A percentile compares a stretch with the other conserved stretches of the same genome.
Conservation (phyloP, 352 stramenopile genomes). For the Phytophthora kernoviae region DNA sequence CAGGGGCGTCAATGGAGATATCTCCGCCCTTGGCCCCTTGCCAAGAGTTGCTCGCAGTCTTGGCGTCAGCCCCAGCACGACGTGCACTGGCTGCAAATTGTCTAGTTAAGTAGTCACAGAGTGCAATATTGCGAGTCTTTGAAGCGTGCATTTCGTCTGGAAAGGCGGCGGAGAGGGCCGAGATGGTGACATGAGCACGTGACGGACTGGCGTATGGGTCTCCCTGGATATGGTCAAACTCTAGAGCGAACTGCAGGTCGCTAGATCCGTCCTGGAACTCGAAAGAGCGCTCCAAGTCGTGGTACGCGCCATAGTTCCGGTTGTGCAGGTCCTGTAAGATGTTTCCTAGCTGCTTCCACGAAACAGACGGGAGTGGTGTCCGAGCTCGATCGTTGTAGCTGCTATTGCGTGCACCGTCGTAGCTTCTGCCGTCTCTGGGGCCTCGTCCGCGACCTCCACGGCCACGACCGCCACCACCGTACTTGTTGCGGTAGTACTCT, state of each 20-base stretch:
- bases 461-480: conserved; percentile 53
- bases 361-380: conserved; percentile 20
- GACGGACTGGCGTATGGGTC: conserved; percentile 97
- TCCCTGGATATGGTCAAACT: conserved; percentile 93
- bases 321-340: conserved; percentile 63
- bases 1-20: conserved; percentile 92
- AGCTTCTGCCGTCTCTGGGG: too few species aligned
- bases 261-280: conserved; percentile 23
- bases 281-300: conserved; percentile 74
- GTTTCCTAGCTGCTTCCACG: conserved; percentile 56
- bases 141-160: conserved; percentile 73
- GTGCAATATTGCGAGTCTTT: conserved; percentile 81
- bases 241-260: conserved; percentile 77
- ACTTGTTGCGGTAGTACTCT: conserved; percentile 92
- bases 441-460: conserved; percentile 26
- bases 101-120: conserved; percentile 92
- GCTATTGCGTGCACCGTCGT: conserved; percentile 16
- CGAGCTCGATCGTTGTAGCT: conserved; percentile 15
- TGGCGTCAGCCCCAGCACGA: conserved; percentile 63
- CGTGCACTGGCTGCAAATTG: conserved; percentile 70
- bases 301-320: conserved; percentile 87
- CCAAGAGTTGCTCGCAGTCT: conserved; percentile 75
- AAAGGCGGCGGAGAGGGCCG: conserved; percentile 75
- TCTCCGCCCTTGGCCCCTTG: conserved; percentile 93
- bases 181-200: conserved; percentile 90